Evolutionary conservation across 1,139 yeast genomes (phyloP).

Genomic region (Meyerozyma elateridarum): DNA sequence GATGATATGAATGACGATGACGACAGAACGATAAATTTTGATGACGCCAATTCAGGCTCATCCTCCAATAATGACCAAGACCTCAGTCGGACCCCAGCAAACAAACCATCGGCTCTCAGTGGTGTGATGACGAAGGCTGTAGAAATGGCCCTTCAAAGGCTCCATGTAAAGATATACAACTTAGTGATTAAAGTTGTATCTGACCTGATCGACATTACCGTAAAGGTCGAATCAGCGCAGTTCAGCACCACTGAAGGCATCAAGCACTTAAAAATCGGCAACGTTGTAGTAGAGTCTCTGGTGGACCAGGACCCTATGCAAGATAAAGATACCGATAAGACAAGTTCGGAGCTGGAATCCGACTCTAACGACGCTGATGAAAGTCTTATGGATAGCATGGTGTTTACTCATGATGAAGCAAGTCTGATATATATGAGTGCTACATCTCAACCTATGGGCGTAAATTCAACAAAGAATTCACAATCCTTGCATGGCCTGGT

Average conservation of each 20-base stretch:
- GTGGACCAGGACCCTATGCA: conserved; percentile 18
- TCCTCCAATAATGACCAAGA: conserved; percentile 3
- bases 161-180: conserved; percentile 44
- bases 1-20: conserved; percentile 15
- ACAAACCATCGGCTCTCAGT: conserved; percentile 38
- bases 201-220: conserved; percentile 43
- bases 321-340: conserved; percentile 10
- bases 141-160: conserved; percentile 63
- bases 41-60: conserved; percentile 1
- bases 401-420: conserved; percentile 66
- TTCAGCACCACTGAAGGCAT: conserved; percentile 46
- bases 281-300: conserved; percentile 26
- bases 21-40: conserved; percentile 3
- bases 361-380: conserved; percentile 35
- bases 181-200: conserved; percentile 46
- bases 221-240: conserved; percentile 36
- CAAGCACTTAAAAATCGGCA: conserved; percentile 36
- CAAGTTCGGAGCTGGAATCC: neutral
- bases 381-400: conserved; percentile 54
- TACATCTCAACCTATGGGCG: conserved; percentile 26
- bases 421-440: conserved; percentile 85
- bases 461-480: neutral
- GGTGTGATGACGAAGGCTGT: conserved; percentile 60
- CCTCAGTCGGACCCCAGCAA: conserved; percentile 4
- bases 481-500: no score